These are phyloP conservation scores for Vaccinium myrtillus DNA, from an alignment of 148 eudicot genomes.

Conservation along the genomic window DNA sequence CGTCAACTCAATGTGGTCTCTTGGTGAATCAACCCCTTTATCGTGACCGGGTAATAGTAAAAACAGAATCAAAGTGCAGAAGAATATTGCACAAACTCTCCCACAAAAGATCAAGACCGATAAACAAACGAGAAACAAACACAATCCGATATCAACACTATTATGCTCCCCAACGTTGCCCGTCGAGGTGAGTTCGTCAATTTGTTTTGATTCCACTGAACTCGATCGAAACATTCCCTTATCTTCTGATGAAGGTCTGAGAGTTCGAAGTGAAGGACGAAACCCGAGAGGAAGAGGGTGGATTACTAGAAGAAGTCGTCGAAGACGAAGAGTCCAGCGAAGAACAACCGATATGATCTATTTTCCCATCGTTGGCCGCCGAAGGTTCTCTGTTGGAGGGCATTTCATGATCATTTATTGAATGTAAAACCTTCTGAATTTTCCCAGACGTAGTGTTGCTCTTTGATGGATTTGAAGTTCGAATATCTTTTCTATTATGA, in stretches of 20 bases:
- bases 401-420: background rate
- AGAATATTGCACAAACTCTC: conserved; percentile 29
- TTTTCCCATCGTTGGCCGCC: background rate
- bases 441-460: background rate
- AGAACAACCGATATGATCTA: background rate
- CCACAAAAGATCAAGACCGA: conserved; percentile 28
- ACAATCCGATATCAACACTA: conserved; percentile 5
- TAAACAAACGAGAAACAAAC: conserved; percentile 22
- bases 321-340: background rate
- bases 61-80: conserved; percentile 29
- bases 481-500: background rate
- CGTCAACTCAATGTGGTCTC: background rate
- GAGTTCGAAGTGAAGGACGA: background rate
- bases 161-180: background rate
- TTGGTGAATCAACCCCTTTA: background rate
- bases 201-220: background rate
- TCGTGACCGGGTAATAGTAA: conserved; percentile 4
- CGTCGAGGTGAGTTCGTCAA: background rate
- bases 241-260: background rate
- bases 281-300: background rate
- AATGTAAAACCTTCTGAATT: background rate
- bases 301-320: background rate
- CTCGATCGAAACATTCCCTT: background rate
- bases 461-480: background rate
- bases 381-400: background rate